A percentile compares a stretch with the other conserved stretches of the same genome.
Evolutionary conservation across 1,284 basidiomycete species (phyloP).

Genomic region (Violaceomyces palustris): DNA sequence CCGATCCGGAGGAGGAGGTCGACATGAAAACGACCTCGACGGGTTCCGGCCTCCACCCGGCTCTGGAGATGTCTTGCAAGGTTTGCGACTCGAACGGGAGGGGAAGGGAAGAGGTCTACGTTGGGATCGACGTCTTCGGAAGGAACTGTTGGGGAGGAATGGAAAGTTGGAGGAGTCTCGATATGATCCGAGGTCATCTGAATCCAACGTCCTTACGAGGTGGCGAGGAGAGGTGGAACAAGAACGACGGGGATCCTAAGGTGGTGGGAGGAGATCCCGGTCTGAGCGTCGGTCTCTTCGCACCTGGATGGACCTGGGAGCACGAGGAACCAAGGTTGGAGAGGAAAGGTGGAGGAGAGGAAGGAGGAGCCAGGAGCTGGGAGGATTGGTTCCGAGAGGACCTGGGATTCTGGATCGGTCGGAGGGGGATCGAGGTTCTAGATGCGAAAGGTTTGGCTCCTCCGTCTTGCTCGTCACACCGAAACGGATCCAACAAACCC

Average conservation of each 20-base stretch:
- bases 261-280: constrained; percentile 5
- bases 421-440: too few species aligned
- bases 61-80: constrained; percentile 14
- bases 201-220: too few species aligned
- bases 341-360: too few species aligned
- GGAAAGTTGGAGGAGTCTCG: constrained; percentile 28
- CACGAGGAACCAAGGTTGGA: constrained; percentile 15
- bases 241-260: too few species aligned
- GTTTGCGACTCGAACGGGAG: constrained; percentile 21
- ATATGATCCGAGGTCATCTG: constrained; percentile 29
- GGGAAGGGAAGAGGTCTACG: constrained; percentile 12
- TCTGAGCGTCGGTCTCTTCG: constrained; percentile 42
- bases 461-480: too few species aligned
- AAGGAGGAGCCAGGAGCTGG: too few species aligned
- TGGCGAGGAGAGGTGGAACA: too few species aligned
- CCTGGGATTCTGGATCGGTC: constrained; percentile 15
- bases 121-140: constrained; percentile 47
- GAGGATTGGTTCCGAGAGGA: constrained; percentile 37
- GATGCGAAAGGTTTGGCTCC: too few species aligned
- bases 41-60: constrained; percentile 24
- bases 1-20: constrained; percentile 6
- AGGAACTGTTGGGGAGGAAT: constrained; percentile 40
- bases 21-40: constrained; percentile 10
- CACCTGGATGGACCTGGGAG: constrained; percentile 49
- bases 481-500: too few species aligned